Evolutionary conservation across 441 rosid genomes (phyloP).

Genomic region (Manihot esculenta): DNA sequence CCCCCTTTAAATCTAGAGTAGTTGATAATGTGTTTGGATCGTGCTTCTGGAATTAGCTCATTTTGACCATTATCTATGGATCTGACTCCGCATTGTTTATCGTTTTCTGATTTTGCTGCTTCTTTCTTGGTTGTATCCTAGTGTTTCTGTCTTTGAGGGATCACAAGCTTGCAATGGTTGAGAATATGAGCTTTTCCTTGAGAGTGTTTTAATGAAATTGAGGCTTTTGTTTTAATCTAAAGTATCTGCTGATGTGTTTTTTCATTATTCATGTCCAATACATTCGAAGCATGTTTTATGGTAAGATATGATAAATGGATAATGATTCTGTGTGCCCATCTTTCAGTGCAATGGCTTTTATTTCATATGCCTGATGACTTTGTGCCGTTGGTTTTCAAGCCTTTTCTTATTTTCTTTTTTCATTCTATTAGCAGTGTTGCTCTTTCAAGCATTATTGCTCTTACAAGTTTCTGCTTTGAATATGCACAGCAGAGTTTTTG

Average conservation of each 20-base stretch:
- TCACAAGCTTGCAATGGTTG: not conserved
- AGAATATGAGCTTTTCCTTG: not conserved
- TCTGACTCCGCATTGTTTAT: constrained; percentile 6
- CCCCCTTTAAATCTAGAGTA: not conserved
- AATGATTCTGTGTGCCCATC: not conserved
- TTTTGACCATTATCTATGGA: not conserved
- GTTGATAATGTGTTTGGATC: not conserved
- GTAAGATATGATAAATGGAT: not conserved
- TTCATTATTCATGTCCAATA: not conserved
- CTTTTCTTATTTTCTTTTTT: not conserved
- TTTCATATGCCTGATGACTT: not conserved
- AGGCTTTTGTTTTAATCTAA: not conserved
- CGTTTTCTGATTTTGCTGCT: not conserved
- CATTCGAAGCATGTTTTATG: not conserved
- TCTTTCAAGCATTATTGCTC: not conserved
- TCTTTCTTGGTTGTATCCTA: not conserved
- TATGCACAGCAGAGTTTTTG: not conserved
- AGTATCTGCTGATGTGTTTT: not conserved
- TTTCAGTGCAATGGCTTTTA: not conserved
- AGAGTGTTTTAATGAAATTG: not conserved
- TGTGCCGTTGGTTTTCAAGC: too few species aligned
- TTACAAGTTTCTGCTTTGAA: not conserved
- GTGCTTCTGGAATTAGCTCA: not conserved
- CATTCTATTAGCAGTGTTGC: not conserved
- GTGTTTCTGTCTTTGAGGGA: not conserved